These are phyloP conservation scores for Syzygium oleosum DNA, from an alignment of 345 rosid genomes.

Conservation along the genomic window DNA sequence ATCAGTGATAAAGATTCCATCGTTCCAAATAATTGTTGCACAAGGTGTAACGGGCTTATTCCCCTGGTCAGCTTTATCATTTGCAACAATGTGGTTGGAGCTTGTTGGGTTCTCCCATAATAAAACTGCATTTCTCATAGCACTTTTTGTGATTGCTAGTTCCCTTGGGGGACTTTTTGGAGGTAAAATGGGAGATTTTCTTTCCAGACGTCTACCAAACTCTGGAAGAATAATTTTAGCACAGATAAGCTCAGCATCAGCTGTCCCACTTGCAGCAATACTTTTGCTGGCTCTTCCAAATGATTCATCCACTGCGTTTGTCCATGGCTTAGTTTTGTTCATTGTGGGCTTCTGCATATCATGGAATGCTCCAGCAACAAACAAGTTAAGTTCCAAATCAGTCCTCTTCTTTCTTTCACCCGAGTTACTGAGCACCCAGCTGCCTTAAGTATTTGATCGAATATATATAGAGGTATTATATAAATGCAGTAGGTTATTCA, in stretches of 20 bases:
- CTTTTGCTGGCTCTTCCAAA: conserved; percentile 65
- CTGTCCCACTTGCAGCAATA: conserved; percentile 77
- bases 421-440: not conserved
- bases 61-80: conserved; percentile 92
- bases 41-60: conserved; percentile 78
- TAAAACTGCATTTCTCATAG: conserved; percentile 54
- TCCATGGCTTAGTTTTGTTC: conserved; percentile 49
- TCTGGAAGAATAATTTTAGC: conserved; percentile 81
- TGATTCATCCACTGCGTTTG: conserved; percentile 53
- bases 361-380: conserved; percentile 91
- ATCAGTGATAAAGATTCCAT: conserved; percentile 44
- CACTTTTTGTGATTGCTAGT: conserved; percentile 50
- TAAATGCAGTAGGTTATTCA: not conserved
- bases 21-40: conserved; percentile 87
- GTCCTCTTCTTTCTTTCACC: not conserved
- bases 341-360: conserved; percentile 60
- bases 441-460: not conserved
- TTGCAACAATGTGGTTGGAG: conserved; percentile 91
- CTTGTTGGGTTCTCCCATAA: conserved; percentile 77
- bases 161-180: conserved; percentile 91
- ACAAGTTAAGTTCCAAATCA: conserved; percentile 46
- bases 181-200: conserved; percentile 75
- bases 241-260: conserved; percentile 84
- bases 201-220: conserved; percentile 55
- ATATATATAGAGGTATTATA: not conserved